Conservation (phyloP, 305 asterid species). For the Fraxinus sp. region DNA sequence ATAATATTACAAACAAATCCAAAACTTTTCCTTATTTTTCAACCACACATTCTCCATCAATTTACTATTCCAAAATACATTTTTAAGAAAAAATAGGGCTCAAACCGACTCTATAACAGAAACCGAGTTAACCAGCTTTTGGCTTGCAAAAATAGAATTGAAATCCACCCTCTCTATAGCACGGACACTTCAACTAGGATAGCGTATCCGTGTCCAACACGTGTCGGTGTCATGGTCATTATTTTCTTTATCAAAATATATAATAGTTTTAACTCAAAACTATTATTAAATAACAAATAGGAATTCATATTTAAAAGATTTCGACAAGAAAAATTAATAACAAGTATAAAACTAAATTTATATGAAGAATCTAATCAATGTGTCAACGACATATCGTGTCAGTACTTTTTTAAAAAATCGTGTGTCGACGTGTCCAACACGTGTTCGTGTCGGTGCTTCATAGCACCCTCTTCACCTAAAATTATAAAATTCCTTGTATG, state of each 20-base stretch:
- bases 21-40: neutral
- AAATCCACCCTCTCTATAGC: neutral
- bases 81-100: neutral
- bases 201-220: too few relatives aligned
- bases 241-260: too few relatives aligned
- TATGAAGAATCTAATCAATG: too few relatives aligned
- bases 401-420: too few relatives aligned
- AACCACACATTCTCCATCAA: neutral
- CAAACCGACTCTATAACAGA: neutral
- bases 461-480: neutral
- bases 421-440: too few relatives aligned
- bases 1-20: neutral
- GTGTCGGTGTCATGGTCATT: neutral
- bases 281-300: too few relatives aligned
- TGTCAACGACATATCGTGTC: too few relatives aligned
- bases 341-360: too few relatives aligned
- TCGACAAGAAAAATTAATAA: too few relatives aligned
- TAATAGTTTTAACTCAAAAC: too few relatives aligned
- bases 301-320: too few relatives aligned
- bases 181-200: neutral
- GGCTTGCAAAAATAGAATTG: neutral
- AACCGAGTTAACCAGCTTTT: neutral
- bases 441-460: too few relatives aligned
- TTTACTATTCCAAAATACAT: neutral
- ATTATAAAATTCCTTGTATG: neutral